phyloP scores from a whole-genome alignment of 1,139 yeast genomes.

The Suhomyces taliae region DNA sequence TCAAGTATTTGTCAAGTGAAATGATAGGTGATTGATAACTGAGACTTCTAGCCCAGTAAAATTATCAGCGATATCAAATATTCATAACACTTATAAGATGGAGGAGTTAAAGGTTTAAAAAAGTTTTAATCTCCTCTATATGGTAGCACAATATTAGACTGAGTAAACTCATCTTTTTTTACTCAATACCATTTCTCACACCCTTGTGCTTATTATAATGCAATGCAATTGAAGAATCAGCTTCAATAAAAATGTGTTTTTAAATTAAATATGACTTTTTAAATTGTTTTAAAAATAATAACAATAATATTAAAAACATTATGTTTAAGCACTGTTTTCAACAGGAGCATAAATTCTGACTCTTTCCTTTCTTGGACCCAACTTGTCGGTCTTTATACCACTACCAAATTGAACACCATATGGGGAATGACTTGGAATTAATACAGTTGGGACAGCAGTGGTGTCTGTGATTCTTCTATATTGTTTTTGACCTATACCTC shows the following conservation, averaged over 20 bases:
- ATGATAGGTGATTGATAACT: too few relatives aligned
- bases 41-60: too few relatives aligned
- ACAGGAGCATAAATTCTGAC: conserved; percentile 43
- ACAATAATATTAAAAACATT: neutral
- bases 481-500: conserved; percentile 48
- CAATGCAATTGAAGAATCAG: neutral
- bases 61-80: too few relatives aligned
- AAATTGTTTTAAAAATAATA: too few relatives aligned
- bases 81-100: too few relatives aligned
- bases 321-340: conserved; percentile 8
- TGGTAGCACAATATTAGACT: too few relatives aligned
- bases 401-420: conserved; percentile 45
- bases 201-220: neutral
- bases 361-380: conserved; percentile 51
- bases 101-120: too few relatives aligned
- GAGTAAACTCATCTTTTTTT: too few relatives aligned
- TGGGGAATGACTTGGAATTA: conserved; percentile 48
- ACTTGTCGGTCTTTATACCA: conserved; percentile 44
- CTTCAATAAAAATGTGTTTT: neutral
- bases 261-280: neutral
- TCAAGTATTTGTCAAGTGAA: too few relatives aligned
- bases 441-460: conserved; percentile 31
- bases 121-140: too few relatives aligned
- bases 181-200: too few relatives aligned
- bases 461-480: conserved; percentile 36